phyloP scores from a whole-genome alignment of 2,329 filamentous ascomycete genomes.

The Nemania sp. region DNA sequence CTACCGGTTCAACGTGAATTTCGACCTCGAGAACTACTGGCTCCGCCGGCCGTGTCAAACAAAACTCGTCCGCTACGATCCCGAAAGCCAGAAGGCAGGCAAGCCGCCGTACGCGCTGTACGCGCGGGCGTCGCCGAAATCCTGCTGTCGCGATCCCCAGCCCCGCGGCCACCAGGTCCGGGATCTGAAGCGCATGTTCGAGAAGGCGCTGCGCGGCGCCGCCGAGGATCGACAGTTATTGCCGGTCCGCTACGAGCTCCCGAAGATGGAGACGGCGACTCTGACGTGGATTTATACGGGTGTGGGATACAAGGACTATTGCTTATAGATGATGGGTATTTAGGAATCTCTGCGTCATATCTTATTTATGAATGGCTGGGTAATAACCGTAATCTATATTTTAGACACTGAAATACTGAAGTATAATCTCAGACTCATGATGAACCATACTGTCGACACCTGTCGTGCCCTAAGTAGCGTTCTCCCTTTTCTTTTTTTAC shows the following conservation, averaged over 20 bases:
- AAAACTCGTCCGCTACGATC: conserved; percentile 34
- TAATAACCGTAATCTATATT: too few species aligned
- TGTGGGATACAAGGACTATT: conserved; percentile 19
- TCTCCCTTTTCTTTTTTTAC: too few species aligned
- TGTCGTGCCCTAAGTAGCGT: too few species aligned
- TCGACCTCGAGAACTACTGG: conserved; percentile 48
- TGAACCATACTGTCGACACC: too few species aligned
- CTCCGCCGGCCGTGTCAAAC: conserved; percentile 47
- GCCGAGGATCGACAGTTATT: conserved; percentile 18
- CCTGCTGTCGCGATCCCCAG: conserved; percentile 34
- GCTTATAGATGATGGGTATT: not conserved
- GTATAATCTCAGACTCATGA: too few species aligned
- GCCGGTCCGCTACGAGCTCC: conserved; percentile 27
- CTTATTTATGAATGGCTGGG: too few species aligned
- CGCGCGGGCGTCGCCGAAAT: conserved; percentile 29
- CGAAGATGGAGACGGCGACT: conserved; percentile 38
- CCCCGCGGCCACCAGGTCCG: conserved; percentile 37
- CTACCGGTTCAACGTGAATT: conserved; percentile 52
- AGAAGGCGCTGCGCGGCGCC: conserved; percentile 35
- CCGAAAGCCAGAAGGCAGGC: conserved; percentile 30
- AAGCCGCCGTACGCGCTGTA: conserved; percentile 13
- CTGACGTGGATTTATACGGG: conserved; percentile 40
- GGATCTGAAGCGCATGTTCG: conserved; percentile 37
- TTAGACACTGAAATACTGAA: too few species aligned
- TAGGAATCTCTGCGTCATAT: not conserved